Percentiles rank a stretch among this genome's conserved stretches.
Conservation (phyloP, 2,329 filamentous ascomycete species). For the Arthrinium puccinioides region DNA sequence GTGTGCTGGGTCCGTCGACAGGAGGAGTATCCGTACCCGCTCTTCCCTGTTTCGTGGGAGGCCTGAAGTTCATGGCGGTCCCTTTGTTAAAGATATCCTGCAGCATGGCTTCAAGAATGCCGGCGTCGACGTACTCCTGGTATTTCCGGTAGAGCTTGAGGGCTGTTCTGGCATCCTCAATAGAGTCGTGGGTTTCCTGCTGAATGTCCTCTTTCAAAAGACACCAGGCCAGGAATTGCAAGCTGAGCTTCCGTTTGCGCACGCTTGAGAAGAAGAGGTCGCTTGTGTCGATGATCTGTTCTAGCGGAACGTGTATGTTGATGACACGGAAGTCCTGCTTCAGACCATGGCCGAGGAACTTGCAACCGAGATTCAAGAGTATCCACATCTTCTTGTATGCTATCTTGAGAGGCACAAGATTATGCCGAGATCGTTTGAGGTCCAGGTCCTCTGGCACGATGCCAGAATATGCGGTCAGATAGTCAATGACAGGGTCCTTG, state of each 20-base stretch:
- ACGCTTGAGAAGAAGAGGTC: conserved; percentile 80
- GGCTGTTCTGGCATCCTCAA: conserved; percentile 90
- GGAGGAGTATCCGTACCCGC: conserved; percentile 19
- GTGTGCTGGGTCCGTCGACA: conserved; percentile 15
- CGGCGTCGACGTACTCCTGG: conserved; percentile 79
- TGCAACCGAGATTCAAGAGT: conserved; percentile 85
- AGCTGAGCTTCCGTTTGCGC: conserved; percentile 76
- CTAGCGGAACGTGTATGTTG: conserved; percentile 89
- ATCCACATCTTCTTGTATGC: conserved; percentile 99
- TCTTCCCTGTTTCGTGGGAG: conserved; percentile 30
- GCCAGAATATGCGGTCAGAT: conserved; percentile 88
- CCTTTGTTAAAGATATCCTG: conserved; percentile 75
- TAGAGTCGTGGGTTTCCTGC: conserved; percentile 84
- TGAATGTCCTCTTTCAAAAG: conserved; percentile 93
- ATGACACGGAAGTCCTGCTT: conserved; percentile 96
- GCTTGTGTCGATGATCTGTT: conserved; percentile 90
- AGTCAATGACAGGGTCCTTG: conserved; percentile 87
- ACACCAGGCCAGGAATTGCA: conserved; percentile 87
- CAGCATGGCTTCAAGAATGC: conserved; percentile 74
- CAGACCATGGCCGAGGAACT: conserved; percentile 89
- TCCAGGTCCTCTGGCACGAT: conserved; percentile 84
- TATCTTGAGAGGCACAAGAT: conserved; percentile 78
- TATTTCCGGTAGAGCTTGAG: conserved; percentile 85
- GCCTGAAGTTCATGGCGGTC: conserved; percentile 49
- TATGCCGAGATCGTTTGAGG: conserved; percentile 64